Evolutionary conservation across 163 green algal species (phyloP), one percentile per base, ranked within the genome.

Genomic region (Chlorella variabilis): DNA sequence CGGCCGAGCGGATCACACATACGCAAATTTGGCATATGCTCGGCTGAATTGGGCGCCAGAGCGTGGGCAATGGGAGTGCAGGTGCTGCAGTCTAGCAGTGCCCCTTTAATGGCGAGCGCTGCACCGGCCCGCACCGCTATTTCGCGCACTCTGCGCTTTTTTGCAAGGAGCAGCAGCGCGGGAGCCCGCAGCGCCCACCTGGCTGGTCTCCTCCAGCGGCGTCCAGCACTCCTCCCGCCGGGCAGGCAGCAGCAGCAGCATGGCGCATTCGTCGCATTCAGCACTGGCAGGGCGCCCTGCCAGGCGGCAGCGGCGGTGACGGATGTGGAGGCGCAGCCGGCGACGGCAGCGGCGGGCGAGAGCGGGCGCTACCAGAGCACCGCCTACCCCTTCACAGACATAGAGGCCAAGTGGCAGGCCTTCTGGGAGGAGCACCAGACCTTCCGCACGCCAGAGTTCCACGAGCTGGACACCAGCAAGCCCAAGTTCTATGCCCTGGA

Each of bases 401-500:
- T 99, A 65, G 97, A 99, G 88, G 71, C 74, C 5, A 98, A 98
- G 84, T 99, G 97, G 97, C 97, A 99, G 88, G 86, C 83, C 38
- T 91, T 95, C 83, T 99, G 97, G 97, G 89, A 91, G 68, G 79
- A 94, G 68, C 79, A 97, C 71, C 90, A 98, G 77, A 99, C 96
- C 0, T 99, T 99, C 86, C 82, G 90, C 18, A 99, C 96, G 1
- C 95, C 95, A 2, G 89, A 94, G 20, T 80, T 92, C 23, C 38
- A 84, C 38, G 81, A 97, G 21, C 84, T 98, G 61, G 97, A 99
- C 91, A 98, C 89, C 20, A 92, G 58, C 77, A 98, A 98, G 84
- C 97, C 97, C 42, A 99, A 99, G 87, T 98, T 95, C 83, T 99
- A 99, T 75, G 96, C 96, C 2, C 89, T 99, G 67, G 97, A 99